Conservation (phyloP, 2,329 filamentous ascomycete species). For the Dothistroma pini region DNA sequence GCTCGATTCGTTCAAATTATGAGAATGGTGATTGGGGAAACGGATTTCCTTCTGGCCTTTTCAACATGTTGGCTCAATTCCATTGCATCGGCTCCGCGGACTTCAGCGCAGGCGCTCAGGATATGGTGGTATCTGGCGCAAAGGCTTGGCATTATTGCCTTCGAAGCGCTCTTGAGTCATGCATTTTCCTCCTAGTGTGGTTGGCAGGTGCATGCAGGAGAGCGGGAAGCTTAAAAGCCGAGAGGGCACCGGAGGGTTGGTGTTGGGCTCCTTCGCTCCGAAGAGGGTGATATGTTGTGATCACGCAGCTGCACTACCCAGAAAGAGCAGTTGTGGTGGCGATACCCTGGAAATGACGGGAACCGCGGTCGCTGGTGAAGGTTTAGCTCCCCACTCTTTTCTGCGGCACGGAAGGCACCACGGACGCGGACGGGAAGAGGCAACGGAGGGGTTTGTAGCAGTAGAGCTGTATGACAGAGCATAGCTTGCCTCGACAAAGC, state of each 20-base stretch:
- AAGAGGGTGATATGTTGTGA: not conserved
- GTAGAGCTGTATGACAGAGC: not conserved
- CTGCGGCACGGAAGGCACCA: not conserved
- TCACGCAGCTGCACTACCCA: not conserved
- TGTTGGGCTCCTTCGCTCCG: not conserved
- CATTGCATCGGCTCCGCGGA: not conserved
- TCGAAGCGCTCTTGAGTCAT: not conserved
- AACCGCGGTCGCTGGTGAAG: not conserved
- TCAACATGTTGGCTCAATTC: not conserved
- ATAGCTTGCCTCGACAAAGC: not conserved
- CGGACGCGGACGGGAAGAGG: not conserved
- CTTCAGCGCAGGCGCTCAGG: not conserved
- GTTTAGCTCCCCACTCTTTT: not conserved
- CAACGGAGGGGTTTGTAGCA: not conserved
- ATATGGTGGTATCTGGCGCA: not conserved
- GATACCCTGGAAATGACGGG: not conserved
- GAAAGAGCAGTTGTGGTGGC: not conserved
- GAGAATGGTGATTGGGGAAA: not conserved
- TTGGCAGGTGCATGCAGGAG: not conserved
- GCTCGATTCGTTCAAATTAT: not conserved
- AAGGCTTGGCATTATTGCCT: not conserved
- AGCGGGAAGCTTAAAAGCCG: not conserved
- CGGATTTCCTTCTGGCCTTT: not conserved
- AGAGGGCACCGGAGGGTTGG: not conserved
- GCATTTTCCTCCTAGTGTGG: not conserved